Conservation (phyloP, 169 alveolate genomes). For the Babesia sp. region DNA sequence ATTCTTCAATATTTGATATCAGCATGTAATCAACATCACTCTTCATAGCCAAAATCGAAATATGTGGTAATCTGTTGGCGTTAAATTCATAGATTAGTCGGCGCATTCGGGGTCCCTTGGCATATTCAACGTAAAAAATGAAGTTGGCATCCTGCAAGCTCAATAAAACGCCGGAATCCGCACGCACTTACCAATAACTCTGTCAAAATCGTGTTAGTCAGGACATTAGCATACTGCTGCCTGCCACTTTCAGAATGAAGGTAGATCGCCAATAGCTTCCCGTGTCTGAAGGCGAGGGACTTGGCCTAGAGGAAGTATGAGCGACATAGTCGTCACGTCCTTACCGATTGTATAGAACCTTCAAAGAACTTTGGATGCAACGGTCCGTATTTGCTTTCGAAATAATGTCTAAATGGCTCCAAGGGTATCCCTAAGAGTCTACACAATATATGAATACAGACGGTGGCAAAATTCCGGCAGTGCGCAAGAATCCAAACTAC, state of each 20-base stretch:
- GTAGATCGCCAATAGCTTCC: conserved; percentile 47
- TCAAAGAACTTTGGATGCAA: conserved; percentile 56
- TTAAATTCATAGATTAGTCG: conserved; percentile 14
- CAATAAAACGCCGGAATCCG: background rate
- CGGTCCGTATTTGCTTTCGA: conserved; percentile 40
- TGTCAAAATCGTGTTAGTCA: conserved; percentile 36
- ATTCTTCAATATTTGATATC: conserved; percentile 22
- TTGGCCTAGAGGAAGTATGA: conserved; percentile 14
- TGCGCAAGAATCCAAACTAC: background rate
- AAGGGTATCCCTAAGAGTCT: conserved; percentile 9
- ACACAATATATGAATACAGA: background rate
- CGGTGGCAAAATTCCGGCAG: background rate
- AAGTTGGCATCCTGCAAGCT: conserved; percentile 37
- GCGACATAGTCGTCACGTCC: background rate
- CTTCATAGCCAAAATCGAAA: conserved; percentile 26
- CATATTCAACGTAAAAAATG: conserved; percentile 35
- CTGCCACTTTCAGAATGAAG: conserved; percentile 20
- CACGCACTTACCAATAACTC: conserved; percentile 42
- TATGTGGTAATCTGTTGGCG: conserved; percentile 28
- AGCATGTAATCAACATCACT: conserved; percentile 3
- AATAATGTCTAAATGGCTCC: background rate
- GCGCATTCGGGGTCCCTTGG: conserved; percentile 53
- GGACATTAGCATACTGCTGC: conserved; percentile 5
- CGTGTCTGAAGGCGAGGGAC: conserved; percentile 18
- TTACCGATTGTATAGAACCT: conserved; percentile 47